phyloP scores from a whole-genome alignment of 495 filamentous ascomycete genomes.

The Penicillium egyptiacum region DNA sequence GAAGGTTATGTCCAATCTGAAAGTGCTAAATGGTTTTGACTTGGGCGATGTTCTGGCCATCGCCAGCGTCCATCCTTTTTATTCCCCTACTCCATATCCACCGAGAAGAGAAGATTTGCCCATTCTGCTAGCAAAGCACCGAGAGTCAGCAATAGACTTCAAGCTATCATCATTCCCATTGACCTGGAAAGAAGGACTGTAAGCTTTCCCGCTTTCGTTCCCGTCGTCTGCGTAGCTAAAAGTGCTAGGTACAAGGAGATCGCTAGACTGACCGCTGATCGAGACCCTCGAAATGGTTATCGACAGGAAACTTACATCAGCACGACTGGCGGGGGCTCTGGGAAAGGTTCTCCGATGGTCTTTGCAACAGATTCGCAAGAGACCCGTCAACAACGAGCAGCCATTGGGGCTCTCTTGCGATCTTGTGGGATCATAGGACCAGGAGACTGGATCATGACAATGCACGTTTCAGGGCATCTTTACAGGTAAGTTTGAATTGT shows the following conservation, averaged over 20 bases:
- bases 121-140: background rate
- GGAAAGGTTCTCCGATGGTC: constrained; percentile 17
- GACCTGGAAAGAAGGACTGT: constrained; percentile 3
- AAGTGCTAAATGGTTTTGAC: background rate
- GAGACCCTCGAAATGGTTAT: constrained; percentile 23
- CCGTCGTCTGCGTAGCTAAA: background rate
- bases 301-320: constrained; percentile 29
- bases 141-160: background rate
- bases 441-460: constrained; percentile 33
- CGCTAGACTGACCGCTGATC: constrained; percentile 24
- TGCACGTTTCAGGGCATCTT: constrained; percentile 22
- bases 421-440: constrained; percentile 17
- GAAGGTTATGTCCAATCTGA: background rate
- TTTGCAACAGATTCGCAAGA: constrained; percentile 30
- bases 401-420: constrained; percentile 22
- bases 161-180: background rate
- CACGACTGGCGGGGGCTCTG: constrained; percentile 30
- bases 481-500: constrained; percentile 3
- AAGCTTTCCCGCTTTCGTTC: background rate
- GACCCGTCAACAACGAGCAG: constrained; percentile 29
- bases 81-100: constrained; percentile 1
- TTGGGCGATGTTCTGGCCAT: constrained; percentile 1
- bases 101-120: background rate
- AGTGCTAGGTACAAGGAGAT: constrained; percentile 8
- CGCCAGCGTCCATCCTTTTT: constrained; percentile 11